Conservation (phyloP, 352 stramenopile genomes). For the Peronospora farinosa region DNA sequence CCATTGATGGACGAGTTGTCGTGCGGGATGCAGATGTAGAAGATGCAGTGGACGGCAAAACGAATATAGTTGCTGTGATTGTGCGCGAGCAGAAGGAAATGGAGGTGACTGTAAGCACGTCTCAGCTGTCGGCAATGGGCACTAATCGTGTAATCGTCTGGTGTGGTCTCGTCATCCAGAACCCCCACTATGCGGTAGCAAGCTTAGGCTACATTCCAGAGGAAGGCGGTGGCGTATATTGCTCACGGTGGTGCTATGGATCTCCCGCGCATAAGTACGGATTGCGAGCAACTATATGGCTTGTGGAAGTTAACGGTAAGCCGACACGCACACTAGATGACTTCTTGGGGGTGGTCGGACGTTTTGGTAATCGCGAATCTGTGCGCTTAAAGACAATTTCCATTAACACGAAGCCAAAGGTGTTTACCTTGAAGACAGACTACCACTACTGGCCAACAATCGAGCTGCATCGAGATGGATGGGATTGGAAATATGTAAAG, state of each 20-base stretch:
- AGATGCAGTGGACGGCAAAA: conserved; percentile 43
- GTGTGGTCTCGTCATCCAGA: conserved; percentile 89
- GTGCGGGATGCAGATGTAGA: conserved; percentile 82
- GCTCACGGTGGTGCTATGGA: conserved; percentile 87
- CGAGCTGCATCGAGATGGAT: conserved; percentile 60
- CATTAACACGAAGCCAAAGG: conserved; percentile 86
- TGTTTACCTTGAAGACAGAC: conserved; percentile 88
- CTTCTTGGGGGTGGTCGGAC: conserved; percentile 79
- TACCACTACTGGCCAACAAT: conserved; percentile 89
- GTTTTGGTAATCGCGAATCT: conserved; percentile 71
- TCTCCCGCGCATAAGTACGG: conserved; percentile 89
- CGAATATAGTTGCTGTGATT: conserved; percentile 51
- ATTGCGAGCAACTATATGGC: conserved; percentile 86
- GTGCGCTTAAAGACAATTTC: conserved; percentile 88
- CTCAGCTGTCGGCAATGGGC: conserved; percentile 63
- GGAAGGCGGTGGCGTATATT: conserved; percentile 82
- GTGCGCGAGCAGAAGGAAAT: conserved; percentile 73
- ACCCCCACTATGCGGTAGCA: conserved; percentile 79
- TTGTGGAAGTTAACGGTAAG: conserved; percentile 87
- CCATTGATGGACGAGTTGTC: conserved; percentile 68
- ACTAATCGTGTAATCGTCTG: conserved; percentile 88
- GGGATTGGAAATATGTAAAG: conserved; percentile 70
- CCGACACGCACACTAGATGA: conserved; percentile 74
- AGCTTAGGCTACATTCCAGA: conserved; percentile 83
- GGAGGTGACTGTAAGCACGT: conserved; percentile 50